Conservation (phyloP, 179 eudicot species). For the Heliamphora pulchella region DNA sequence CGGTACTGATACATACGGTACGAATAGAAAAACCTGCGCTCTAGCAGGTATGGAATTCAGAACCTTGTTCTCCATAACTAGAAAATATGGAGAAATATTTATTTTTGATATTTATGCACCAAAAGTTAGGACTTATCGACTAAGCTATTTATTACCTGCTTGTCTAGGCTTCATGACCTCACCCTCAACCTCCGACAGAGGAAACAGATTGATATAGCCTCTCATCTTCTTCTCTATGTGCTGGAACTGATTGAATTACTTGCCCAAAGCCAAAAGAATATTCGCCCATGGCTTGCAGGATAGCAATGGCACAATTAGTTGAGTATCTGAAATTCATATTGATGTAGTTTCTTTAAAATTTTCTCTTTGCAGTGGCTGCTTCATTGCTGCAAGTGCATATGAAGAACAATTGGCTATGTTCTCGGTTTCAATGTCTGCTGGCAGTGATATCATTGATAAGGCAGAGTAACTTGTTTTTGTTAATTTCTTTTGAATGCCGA, state of each 20-base stretch:
- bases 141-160: no score
- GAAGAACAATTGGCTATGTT: slow-evolving; percentile 75
- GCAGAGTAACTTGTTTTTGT: slow-evolving; percentile 24
- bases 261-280: not conserved
- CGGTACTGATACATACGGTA: no score
- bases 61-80: no score
- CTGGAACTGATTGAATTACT: not conserved
- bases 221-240: not conserved
- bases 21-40: no score
- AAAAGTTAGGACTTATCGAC: no score
- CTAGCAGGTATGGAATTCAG: no score
- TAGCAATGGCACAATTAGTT: not conserved
- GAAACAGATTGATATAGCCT: not conserved
- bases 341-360: slow-evolving; percentile 1
- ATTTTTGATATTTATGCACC: no score
- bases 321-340: slow-evolving; percentile 11
- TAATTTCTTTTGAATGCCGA: no score
- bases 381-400: slow-evolving; percentile 80
- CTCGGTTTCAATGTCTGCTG: slow-evolving; percentile 52
- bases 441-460: slow-evolving; percentile 72
- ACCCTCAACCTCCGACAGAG: not conserved
- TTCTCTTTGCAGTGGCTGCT: slow-evolving; percentile 64
- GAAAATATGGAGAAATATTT: no score
- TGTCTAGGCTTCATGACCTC: not conserved
- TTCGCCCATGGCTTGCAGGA: not conserved